Conservation (phyloP, 192 early-diverging fungal species). For the Obelidium mucronatum region DNA sequence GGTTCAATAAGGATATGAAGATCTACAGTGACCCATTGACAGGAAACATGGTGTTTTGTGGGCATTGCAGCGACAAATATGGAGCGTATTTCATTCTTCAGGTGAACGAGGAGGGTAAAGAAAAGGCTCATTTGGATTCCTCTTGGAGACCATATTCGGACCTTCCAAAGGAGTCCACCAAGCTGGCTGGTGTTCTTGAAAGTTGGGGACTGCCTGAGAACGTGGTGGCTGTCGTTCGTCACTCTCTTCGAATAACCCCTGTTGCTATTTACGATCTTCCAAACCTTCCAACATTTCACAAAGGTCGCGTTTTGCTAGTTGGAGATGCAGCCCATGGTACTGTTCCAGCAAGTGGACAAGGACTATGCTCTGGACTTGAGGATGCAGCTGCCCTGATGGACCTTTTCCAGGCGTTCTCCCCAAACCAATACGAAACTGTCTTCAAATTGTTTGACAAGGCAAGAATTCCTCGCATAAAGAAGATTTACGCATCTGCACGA, state of each 20-base stretch:
- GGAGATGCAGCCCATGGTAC: constrained; percentile 20
- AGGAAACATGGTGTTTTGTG: background rate
- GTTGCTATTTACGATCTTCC: constrained; percentile 1
- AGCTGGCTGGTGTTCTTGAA: background rate
- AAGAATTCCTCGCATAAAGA: background rate
- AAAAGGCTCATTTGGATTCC: background rate
- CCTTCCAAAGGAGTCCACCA: background rate
- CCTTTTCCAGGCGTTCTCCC: background rate
- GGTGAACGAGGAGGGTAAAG: background rate
- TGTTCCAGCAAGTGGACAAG: constrained; percentile 8
- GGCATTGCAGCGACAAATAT: background rate
- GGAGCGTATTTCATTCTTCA: background rate
- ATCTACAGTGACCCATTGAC: constrained; percentile 1
- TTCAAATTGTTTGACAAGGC: constrained; percentile 3
- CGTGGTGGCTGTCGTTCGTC: background rate
- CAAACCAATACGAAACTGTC: background rate
- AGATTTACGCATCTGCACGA: background rate
- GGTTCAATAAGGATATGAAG: too few species aligned
- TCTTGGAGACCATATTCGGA: background rate
- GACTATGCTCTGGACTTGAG: background rate
- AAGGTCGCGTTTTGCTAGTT: constrained; percentile 13
- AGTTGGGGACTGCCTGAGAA: background rate
- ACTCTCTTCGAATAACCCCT: background rate
- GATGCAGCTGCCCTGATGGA: constrained; percentile 7
- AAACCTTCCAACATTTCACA: background rate